Percentiles rank a stretch among this genome's conserved stretches.
These are phyloP conservation scores for Alternaria incomplexa DNA, from an alignment of 2,329 filamentous ascomycete species.

Conservation along the genomic window DNA sequence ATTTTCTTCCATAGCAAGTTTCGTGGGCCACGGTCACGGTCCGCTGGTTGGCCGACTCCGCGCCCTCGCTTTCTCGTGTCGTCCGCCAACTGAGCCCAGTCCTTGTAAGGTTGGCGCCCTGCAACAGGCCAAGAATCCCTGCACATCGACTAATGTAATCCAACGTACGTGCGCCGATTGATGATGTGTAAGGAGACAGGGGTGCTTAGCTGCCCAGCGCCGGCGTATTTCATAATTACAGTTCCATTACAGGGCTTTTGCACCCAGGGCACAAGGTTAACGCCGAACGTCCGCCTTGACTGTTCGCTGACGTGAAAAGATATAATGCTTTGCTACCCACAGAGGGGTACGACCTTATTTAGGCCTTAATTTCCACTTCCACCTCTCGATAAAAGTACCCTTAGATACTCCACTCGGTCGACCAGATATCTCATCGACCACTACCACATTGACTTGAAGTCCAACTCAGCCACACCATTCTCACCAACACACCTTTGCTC, in stretches of 20 bases:
- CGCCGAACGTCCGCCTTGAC: constrained; percentile 46
- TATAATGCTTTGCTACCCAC: constrained; percentile 48
- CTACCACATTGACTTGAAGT: constrained; percentile 1
- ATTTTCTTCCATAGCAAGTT: constrained; percentile 18
- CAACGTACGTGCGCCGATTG: constrained; percentile 41
- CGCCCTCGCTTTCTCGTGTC: constrained; percentile 41
- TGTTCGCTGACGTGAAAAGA: constrained; percentile 48
- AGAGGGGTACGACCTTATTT: constrained; percentile 35
- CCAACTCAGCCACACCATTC: not conserved
- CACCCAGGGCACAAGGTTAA: constrained; percentile 29
- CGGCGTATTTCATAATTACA: constrained; percentile 39
- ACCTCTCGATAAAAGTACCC: constrained; percentile 5
- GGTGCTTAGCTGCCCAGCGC: constrained; percentile 31
- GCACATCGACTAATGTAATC: constrained; percentile 40
- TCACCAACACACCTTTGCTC: not conserved
- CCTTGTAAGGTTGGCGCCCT: constrained; percentile 47
- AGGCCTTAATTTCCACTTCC: constrained; percentile 33
- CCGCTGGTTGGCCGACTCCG: constrained; percentile 39
- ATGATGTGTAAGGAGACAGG: constrained; percentile 39
- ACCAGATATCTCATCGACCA: constrained; percentile 9
- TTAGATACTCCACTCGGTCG: constrained; percentile 4
- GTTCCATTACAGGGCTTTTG: constrained; percentile 34
- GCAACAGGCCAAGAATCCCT: constrained; percentile 39
- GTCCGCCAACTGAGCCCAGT: constrained; percentile 34
- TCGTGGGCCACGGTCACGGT: constrained; percentile 27